Base-by-base conservation (phyloP, 805 yeast genomes). In the Suhomyces kilbournensis region DNA sequence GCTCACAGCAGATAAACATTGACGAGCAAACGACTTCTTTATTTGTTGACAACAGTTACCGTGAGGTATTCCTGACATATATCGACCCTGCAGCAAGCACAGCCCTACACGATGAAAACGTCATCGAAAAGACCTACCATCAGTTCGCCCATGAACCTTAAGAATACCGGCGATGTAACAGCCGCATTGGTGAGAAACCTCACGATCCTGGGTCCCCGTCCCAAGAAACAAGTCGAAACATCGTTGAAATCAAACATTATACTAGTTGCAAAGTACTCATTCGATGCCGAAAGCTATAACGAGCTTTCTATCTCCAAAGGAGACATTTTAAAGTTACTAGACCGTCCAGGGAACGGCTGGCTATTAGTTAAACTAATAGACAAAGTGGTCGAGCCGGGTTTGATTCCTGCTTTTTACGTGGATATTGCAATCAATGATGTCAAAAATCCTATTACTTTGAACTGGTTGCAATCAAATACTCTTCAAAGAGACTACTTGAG, bases 301-400 rank as follows among this genome's bases (percentile, higher is more conserved):
- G 87, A 83, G 58, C 63, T 83, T 7, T 58, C 76, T 1, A 70
- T 80, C 1, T 63, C 66, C 2, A 75, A 74, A 39, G 85, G 85
- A 10, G 86, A 81, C 53, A 75, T 80, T 15, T 64, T 83, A 25
- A 82, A 79, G 59, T 63, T 83, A 19, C 54, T 81, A 4, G 77
- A 77, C 48, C 64, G 77, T 40, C 72, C 70, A 42, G 77, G 77
- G 1, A 75, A 77, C 57, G 86, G 85, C 1, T 81, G 85, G 84
- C 63, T 82, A 2, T 62, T 80, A 43, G 86, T 80, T 7, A 81
- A 81, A 61, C 77, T 80, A n/a, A 73, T 82, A 32, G 80, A 79
- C 42, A 70, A 75, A 53, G 52, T 79, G 28, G 63, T 70, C 4
- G 64, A 61, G 3, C 76, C 80, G 1, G 86, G 86, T 1, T 65